phyloP scores from a whole-genome alignment of 2,329 filamentous ascomycete species.

The Drechmeria coniospora region DNA sequence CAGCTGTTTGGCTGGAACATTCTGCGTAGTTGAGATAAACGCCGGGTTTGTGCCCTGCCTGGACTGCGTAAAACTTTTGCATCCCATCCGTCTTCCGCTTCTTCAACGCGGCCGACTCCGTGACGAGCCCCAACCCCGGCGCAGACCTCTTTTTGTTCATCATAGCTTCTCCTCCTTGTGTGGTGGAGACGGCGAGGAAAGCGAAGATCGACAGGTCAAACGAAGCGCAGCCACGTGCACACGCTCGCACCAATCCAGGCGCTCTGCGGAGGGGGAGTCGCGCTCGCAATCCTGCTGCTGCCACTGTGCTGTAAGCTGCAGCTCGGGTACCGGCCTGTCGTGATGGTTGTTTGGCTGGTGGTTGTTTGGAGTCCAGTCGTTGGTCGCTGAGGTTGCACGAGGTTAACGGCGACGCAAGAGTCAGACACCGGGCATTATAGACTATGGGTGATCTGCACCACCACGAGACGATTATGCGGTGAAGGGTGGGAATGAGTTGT shows the following conservation, averaged over 20 bases:
- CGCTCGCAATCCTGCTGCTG: not conserved
- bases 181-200: constrained; percentile 6
- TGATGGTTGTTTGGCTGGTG: no score
- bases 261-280: constrained; percentile 2
- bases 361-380: no score
- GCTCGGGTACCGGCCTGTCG: no score
- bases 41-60: constrained; percentile 38
- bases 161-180: no score
- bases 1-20: constrained; percentile 43
- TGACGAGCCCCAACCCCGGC: constrained; percentile 5
- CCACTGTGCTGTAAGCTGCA: not conserved
- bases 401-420: not conserved
- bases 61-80: constrained; percentile 49
- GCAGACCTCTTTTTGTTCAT: constrained; percentile 18
- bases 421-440: not conserved
- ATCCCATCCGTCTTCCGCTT: constrained; percentile 32
- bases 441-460: no score
- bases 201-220: constrained; percentile 10
- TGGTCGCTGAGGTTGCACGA: constrained; percentile 1
- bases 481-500: no score
- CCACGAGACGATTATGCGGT: no score
- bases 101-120: constrained; percentile 14
- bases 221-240: constrained; percentile 5
- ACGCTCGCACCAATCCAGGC: constrained; percentile 8
- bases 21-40: constrained; percentile 49